Base-by-base conservation (phyloP, 768 basidiomycete genomes). In the Lentinula aciculospora region DNA sequence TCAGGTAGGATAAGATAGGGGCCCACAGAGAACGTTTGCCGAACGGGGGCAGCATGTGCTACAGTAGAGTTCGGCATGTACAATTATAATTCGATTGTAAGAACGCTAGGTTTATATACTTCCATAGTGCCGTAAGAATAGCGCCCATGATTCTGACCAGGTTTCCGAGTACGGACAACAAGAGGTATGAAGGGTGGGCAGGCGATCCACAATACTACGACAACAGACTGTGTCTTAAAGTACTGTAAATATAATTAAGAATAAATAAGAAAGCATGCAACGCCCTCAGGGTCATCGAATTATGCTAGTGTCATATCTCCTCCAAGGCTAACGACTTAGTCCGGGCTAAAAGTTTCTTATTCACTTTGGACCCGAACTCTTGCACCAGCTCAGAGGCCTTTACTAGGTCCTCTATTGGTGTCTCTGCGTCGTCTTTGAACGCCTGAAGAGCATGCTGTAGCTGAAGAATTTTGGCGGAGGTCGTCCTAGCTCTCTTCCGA, bases 401-500 rank as follows among this genome's bases (percentile, higher is more conserved):
- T 13, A 79, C 61, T 13, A 84, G 71, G 60, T 83, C 81, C 23
- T 78, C 69, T 25, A 78, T 67, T 15, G 78, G 72, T 31, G 79
- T 71, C 57, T 84, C 82, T 19, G 81, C 81, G 8, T 74, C 74
- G 12, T 72, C 70, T 7, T 69, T 60, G 13, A 84, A 63, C 10
- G 74, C 72, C 8, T 72, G 72, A 58, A 78, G 80, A 10, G 79
- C 76, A 9, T 71, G 71, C 55, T 72, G 72, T 25, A 82, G 63
- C 4, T 71, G 74, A 2, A 76, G 74, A 19, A 84, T 66, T n/a
- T 71, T 74, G 4, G 73, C 66, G 5, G 76, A 75, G 3, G 72
- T 68, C 1, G 74, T 79, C 36, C 71, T 72, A 39, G 71, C 71
- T 57, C 76, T 36, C n/a, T 9, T 25, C 23, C 25, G 29, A 39